A percentile compares a stretch with the other conserved stretches of the same genome.
Conservation (phyloP, 1,139 yeast species). For the Zygoascus meyerae region DNA sequence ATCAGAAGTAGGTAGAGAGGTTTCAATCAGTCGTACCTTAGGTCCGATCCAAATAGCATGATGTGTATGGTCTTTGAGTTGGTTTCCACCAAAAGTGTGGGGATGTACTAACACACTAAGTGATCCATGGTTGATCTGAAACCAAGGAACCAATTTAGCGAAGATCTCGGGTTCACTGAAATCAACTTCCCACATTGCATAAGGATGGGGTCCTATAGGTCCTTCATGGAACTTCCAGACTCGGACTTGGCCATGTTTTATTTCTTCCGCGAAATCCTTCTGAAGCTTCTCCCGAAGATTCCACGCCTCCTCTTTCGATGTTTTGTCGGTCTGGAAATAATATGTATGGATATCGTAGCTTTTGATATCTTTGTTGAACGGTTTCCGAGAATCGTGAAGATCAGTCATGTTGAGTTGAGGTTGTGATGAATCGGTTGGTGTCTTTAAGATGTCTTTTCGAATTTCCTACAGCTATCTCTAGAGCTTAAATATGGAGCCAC, state of each 20-base stretch:
- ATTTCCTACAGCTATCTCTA: too few species aligned
- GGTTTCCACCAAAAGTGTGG: slow-evolving; percentile 34
- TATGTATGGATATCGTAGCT: slow-evolving; percentile 52
- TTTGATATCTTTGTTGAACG: slow-evolving; percentile 16
- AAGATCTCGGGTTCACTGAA: slow-evolving; percentile 33
- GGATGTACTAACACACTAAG: slow-evolving; percentile 54
- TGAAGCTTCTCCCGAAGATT: slow-evolving; percentile 40
- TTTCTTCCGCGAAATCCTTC: slow-evolving; percentile 43
- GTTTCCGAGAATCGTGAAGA: background rate
- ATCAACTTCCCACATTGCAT: slow-evolving; percentile 39
- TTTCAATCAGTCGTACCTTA: slow-evolving; percentile 28
- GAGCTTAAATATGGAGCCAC: too few species aligned
- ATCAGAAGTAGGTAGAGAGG: slow-evolving; percentile 10
- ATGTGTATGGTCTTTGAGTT: slow-evolving; percentile 44
- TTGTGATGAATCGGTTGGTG: too few species aligned
- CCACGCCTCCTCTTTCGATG: slow-evolving; percentile 37
- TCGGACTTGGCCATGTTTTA: slow-evolving; percentile 41
- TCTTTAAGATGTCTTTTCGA: too few species aligned
- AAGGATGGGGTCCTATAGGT: slow-evolving; percentile 56
- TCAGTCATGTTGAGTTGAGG: too few species aligned
- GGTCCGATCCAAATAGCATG: slow-evolving; percentile 52
- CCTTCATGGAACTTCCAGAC: slow-evolving; percentile 45
- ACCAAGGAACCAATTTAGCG: slow-evolving; percentile 36
- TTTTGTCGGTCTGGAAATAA: slow-evolving; percentile 40
- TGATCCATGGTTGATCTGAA: slow-evolving; percentile 47